Base-by-base conservation (phyloP, 2,329 filamentous ascomycete species). In the Exophiala calicioides region DNA sequence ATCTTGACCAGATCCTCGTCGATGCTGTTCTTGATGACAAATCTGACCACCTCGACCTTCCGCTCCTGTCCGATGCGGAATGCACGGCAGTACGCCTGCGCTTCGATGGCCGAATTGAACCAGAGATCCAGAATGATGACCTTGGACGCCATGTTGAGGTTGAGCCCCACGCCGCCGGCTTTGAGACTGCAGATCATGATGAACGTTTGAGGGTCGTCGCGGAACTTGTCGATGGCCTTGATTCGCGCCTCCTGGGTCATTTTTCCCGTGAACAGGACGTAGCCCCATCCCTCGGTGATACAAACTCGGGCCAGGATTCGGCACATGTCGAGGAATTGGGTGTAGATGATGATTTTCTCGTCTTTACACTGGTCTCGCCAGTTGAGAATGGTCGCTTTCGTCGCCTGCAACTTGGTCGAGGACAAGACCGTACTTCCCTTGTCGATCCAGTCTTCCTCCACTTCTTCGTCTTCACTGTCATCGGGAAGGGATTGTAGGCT, bases 101-200 rank as follows among this genome's bases (percentile, higher is more conserved):
- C 68, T 55, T 88, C 82, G 0, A 72, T 63, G 0, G 74, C 69
- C 1, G 64, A 64, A 46, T 88, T 87, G 80, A 80, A 88, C 78
- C 78, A 82, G 0, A 70, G 65, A 23, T 83, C 79, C 0, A 78
- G 40, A 0, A 77, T 65, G 15, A 82, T 79, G 16, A 80, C 75
- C 3, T 78, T 72, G 36, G 78, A 80, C 2, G 82, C 81, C 62
- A 75, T 75, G 0, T 79, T 81, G 8, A 85, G 65, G 55, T 85
- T 83, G 16, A 85, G 69, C 0, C 78, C 76, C 3, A 70, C 64
- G 2, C 81, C 80, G 23, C 81, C 81, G 16, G 74, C 77, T 40
- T 74, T 78, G 1, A 84, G 65, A 0, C 76, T 77, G 1, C 77
- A 74, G 9, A 85, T 66, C 51, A 85, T 60, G 16, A 85, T 69